phyloP scores from a whole-genome alignment of 1,139 yeast species.

The Taphrina deformans region DNA sequence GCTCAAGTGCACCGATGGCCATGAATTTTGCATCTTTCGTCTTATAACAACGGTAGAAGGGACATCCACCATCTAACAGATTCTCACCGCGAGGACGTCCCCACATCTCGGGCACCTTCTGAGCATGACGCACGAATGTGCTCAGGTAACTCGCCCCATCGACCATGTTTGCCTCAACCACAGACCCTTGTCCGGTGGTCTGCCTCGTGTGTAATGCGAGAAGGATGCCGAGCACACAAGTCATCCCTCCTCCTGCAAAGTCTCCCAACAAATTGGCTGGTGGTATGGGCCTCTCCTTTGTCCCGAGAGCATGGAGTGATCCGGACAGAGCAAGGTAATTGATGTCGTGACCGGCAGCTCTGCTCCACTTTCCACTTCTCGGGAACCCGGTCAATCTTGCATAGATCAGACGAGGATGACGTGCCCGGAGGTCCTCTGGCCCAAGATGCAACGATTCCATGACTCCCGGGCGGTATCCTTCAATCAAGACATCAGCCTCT shows the following conservation, averaged over 20 bases:
- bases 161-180: conserved; percentile 40
- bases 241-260: conserved; percentile 40
- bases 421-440: conserved; percentile 37
- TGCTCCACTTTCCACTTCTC: conserved; percentile 35
- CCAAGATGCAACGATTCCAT: conserved; percentile 44
- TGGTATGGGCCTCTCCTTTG: conserved; percentile 19
- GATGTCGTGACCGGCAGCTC: conserved; percentile 40
- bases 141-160: conserved; percentile 39
- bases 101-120: conserved; percentile 20
- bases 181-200: conserved; percentile 26
- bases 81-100: conserved; percentile 38
- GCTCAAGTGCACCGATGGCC: conserved; percentile 40
- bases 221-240: conserved; percentile 39
- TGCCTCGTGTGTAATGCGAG: conserved; percentile 37
- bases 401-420: conserved; percentile 36
- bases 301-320: conserved; percentile 27
- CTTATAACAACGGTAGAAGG: conserved; percentile 39
- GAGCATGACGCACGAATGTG: conserved; percentile 38
- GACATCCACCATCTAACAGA: conserved; percentile 39
- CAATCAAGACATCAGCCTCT: conserved; percentile 45
- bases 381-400: conserved; percentile 40
- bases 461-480: conserved; percentile 46
- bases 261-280: conserved; percentile 38
- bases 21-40: conserved; percentile 38
- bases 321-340: conserved; percentile 41